These are phyloP conservation scores for Xerocomus nothofagi DNA, from an alignment of 1,284 basidiomycete genomes.

Conservation along the genomic window DNA sequence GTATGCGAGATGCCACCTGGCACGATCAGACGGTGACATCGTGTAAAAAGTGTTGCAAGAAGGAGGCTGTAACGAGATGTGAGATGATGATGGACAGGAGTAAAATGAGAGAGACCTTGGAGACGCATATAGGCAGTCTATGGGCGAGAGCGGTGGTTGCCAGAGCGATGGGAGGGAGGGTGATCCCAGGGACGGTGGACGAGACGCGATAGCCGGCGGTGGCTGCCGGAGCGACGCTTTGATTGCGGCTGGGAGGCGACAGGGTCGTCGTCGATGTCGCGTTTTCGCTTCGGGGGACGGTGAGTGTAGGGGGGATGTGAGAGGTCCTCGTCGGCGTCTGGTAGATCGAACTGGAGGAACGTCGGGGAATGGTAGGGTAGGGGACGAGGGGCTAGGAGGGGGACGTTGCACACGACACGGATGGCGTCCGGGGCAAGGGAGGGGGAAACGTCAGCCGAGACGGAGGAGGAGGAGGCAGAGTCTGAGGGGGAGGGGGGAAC, in stretches of 20 bases:
- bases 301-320: conserved; percentile 65
- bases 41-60: conserved; percentile 12
- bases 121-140: conserved; percentile 12
- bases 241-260: conserved; percentile 12
- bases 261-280: conserved; percentile 35
- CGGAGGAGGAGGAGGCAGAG: conserved; percentile 35
- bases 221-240: conserved; percentile 26
- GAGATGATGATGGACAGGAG: conserved; percentile 15
- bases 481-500: conserved; percentile 47
- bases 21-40: conserved; percentile 9
- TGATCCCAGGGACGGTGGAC: conserved; percentile 10
- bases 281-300: conserved; percentile 55
- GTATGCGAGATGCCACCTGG: conserved; percentile 16
- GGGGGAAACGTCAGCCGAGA: conserved; percentile 18
- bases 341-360: conserved; percentile 64
- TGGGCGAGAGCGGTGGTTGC: conserved; percentile 21
- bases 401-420: conserved; percentile 60
- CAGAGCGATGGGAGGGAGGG: conserved; percentile 16
- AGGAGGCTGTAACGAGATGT: conserved; percentile 14
- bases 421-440: conserved; percentile 30
- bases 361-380: conserved; percentile 68
- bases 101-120: conserved; percentile 8
- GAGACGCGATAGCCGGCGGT: conserved; percentile 24
- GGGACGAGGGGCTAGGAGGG: conserved; percentile 62
- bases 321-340: conserved; percentile 68